Conservation (phyloP, 83 land plant genomes). For the Diphasiastrum complanatum region DNA sequence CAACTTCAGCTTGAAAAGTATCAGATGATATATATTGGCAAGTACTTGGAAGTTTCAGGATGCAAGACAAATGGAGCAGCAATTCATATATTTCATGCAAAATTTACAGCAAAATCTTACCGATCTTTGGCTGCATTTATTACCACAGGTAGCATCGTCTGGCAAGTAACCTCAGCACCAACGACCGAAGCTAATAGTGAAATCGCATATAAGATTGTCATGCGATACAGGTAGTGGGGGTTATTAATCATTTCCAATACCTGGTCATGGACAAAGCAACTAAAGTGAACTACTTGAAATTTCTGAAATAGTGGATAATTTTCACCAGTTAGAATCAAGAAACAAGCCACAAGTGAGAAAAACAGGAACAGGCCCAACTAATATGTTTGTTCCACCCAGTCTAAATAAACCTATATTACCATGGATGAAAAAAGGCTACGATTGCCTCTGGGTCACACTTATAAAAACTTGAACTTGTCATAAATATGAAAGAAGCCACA, state of each 20-base stretch:
- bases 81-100: not conserved
- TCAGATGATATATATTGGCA: too few relatives aligned
- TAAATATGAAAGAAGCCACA: too few relatives aligned
- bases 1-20: too few relatives aligned
- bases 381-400: too few relatives aligned
- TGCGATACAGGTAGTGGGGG: slow-evolving; percentile 85
- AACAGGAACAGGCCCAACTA: not conserved
- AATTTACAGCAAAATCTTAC: slow-evolving; percentile 20
- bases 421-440: too few relatives aligned
- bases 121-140: slow-evolving; percentile 91
- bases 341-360: not conserved
- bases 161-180: slow-evolving; percentile 85
- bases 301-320: too few relatives aligned
- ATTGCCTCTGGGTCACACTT: too few relatives aligned
- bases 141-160: slow-evolving; percentile 79
- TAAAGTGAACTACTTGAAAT: not conserved
- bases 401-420: too few relatives aligned
- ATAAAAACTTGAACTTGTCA: too few relatives aligned
- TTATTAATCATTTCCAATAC: slow-evolving; percentile 85
- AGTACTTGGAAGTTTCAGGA: too few relatives aligned
- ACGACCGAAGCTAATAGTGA: slow-evolving; percentile 89
- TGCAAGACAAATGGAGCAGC: too few relatives aligned
- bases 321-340: too few relatives aligned
- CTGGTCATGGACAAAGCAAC: slow-evolving; percentile 23
- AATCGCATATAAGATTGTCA: slow-evolving; percentile 78